These are phyloP conservation scores for Microdochium paspali DNA, from an alignment of 2,329 filamentous ascomycete genomes.

Conservation along the genomic window DNA sequence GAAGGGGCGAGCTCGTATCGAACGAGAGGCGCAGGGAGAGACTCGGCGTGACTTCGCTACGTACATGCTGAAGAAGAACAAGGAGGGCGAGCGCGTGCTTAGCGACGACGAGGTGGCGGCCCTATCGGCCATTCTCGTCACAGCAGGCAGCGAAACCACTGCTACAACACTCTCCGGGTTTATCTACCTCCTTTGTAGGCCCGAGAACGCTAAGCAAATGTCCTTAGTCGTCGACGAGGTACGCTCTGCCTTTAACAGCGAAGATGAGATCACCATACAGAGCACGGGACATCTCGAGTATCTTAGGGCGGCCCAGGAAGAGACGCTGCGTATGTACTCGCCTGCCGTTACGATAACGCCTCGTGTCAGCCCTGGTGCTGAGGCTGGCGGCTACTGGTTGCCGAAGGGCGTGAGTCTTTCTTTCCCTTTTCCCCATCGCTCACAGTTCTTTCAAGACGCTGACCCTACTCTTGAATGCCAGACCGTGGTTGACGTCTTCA, in stretches of 20 bases:
- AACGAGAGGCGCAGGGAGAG: background rate
- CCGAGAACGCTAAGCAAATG: slow-evolving; percentile 1
- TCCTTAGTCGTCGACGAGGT: slow-evolving; percentile 6
- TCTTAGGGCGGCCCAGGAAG: slow-evolving; percentile 18
- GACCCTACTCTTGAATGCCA: background rate
- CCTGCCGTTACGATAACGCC: slow-evolving; percentile 18
- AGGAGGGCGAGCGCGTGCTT: slow-evolving; percentile 3
- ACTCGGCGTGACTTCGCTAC: slow-evolving; percentile 6
- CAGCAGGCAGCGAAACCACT: slow-evolving; percentile 10
- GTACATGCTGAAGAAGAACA: slow-evolving; percentile 8
- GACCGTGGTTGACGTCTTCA: background rate
- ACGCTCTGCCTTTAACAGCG: slow-evolving; percentile 2
- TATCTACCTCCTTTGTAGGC: slow-evolving; percentile 4
- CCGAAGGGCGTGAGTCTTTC: slow-evolving; percentile 2
- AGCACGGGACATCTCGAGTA: slow-evolving; percentile 12
- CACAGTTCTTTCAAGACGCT: background rate
- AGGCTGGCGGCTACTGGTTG: slow-evolving; percentile 7
- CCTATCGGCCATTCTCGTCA: slow-evolving; percentile 6
- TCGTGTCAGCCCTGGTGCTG: slow-evolving; percentile 13
- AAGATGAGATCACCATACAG: slow-evolving; percentile 7
- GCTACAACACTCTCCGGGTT: slow-evolving; percentile 7
- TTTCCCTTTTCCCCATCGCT: background rate
- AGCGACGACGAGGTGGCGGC: slow-evolving; percentile 4
- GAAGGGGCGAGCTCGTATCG: background rate
- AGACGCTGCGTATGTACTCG: slow-evolving; percentile 19